These are phyloP conservation scores for Solanum sejunctum DNA, from an alignment of 257 asterid species.

Conservation along the genomic window DNA sequence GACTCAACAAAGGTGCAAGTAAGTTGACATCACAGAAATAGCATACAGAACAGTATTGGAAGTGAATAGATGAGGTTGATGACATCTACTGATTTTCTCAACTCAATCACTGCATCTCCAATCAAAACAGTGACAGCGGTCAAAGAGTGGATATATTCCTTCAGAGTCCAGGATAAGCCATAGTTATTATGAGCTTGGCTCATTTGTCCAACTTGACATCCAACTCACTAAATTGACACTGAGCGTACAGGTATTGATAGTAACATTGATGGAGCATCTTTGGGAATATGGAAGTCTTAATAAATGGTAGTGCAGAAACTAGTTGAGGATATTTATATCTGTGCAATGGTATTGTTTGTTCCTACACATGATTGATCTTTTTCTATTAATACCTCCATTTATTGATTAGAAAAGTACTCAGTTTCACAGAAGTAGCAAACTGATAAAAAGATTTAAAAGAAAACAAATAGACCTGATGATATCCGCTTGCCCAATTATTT, in stretches of 20 bases:
- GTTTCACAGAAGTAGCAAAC: background rate
- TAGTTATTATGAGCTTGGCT: background rate
- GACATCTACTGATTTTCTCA: background rate
- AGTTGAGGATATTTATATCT: background rate
- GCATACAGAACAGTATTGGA: background rate
- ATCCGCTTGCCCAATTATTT: conserved; percentile 99
- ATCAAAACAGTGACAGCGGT: background rate
- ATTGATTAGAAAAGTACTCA: background rate
- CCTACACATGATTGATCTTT: background rate
- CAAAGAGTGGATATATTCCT: background rate
- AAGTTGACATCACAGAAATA: background rate
- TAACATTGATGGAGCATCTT: background rate
- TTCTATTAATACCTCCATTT: background rate
- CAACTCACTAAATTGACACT: background rate
- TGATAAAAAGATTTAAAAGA: background rate
- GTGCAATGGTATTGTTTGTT: background rate
- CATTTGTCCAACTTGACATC: background rate
- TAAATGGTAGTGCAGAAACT: background rate
- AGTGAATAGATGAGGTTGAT: background rate
- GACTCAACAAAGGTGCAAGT: background rate
- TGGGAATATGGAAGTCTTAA: background rate
- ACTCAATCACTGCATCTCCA: background rate
- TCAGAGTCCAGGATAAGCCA: background rate
- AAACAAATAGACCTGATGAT: conserved; percentile 64
- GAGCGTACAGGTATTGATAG: background rate